These are phyloP conservation scores for Populus euphratica DNA, from an alignment of 345 rosid species.

Conservation along the genomic window DNA sequence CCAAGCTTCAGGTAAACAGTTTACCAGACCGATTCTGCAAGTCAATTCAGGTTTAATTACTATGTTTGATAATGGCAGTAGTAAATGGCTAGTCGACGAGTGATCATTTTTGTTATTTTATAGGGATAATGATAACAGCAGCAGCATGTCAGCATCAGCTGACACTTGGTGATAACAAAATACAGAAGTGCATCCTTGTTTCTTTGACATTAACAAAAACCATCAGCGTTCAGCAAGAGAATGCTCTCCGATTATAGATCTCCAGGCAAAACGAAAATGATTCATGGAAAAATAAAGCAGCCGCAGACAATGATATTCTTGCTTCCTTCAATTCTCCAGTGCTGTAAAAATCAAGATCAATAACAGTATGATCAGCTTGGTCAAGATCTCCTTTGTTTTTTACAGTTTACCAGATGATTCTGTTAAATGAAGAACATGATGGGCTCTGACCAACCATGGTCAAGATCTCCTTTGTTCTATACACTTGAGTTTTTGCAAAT, in stretches of 20 bases:
- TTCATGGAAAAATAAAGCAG: background rate
- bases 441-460: background rate
- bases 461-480: background rate
- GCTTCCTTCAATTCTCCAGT: conserved; percentile 89
- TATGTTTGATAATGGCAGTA: no score
- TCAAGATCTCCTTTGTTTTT: no score
- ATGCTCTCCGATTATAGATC: background rate
- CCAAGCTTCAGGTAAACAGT: no score
- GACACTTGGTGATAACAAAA: background rate
- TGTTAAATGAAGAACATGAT: background rate
- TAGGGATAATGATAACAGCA: background rate
- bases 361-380: conserved; percentile 32
- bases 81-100: no score
- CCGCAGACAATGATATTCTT: conserved; percentile 17
- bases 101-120: no score
- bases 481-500: background rate
- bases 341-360: conserved; percentile 91
- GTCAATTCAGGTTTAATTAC: no score
- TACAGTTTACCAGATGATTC: no score
- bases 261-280: background rate
- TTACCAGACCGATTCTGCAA: no score
- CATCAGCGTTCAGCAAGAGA: background rate
- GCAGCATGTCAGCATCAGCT: background rate
- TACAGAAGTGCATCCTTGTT: background rate
- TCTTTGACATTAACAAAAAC: background rate